These are phyloP conservation scores for Mycocentrospora acerina DNA, from an alignment of 2,329 filamentous ascomycete genomes.

Conservation along the genomic window DNA sequence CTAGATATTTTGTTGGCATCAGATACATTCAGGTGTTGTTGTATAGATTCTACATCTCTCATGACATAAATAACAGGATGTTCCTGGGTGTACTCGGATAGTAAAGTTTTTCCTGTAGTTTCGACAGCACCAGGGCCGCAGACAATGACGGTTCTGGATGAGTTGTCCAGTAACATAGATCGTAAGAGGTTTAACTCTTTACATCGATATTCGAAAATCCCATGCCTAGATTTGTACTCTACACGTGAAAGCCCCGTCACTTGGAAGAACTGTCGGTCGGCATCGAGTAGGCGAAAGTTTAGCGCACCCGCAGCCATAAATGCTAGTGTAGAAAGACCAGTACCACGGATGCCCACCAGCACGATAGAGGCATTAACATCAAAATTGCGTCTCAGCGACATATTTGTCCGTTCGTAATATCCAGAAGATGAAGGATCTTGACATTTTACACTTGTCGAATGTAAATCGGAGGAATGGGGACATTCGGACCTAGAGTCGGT, in stretches of 20 bases:
- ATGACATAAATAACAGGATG: slow-evolving; percentile 1
- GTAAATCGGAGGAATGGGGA: too few relatives aligned
- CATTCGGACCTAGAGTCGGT: too few relatives aligned
- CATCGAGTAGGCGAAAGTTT: slow-evolving; percentile 1
- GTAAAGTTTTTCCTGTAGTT: background rate
- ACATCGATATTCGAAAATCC: background rate
- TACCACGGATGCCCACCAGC: background rate
- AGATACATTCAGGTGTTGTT: background rate
- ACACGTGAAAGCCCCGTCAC: slow-evolving; percentile 1
- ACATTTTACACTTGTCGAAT: too few relatives aligned
- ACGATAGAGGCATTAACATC: slow-evolving; percentile 1
- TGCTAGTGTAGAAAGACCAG: slow-evolving; percentile 1
- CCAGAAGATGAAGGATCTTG: too few relatives aligned
- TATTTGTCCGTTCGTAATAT: too few relatives aligned
- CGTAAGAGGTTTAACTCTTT: background rate
- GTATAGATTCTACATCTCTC: background rate
- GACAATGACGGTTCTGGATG: slow-evolving; percentile 1
- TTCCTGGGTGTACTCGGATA: background rate
- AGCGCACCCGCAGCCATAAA: slow-evolving; percentile 1
- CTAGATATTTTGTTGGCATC: background rate
- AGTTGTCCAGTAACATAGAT: background rate
- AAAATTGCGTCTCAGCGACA: background rate
- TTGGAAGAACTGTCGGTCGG: slow-evolving; percentile 1
- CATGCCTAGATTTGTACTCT: background rate
- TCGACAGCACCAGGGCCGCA: slow-evolving; percentile 3